These are phyloP conservation scores for Suhomyces sp. DNA, from an alignment of 805 yeast genomes.

Conservation along the genomic window DNA sequence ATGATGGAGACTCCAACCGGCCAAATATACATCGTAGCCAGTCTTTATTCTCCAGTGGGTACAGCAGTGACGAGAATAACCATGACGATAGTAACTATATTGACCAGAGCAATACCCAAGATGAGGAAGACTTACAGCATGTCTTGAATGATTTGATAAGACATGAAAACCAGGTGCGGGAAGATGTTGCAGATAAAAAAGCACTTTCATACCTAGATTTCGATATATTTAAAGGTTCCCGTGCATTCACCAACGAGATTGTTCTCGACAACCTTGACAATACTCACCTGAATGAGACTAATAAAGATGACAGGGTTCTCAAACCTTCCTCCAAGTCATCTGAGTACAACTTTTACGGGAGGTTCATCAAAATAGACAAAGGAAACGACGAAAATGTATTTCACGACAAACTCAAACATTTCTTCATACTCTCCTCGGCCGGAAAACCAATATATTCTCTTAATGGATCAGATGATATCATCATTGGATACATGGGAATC, in stretches of 20 bases:
- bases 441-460: slow-evolving; percentile 86
- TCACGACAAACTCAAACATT: slow-evolving; percentile 56
- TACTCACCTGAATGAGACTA: not conserved
- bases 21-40: not conserved
- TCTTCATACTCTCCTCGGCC: slow-evolving; percentile 75
- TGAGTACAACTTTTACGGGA: slow-evolving; percentile 14
- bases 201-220: slow-evolving; percentile 12
- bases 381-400: slow-evolving; percentile 16
- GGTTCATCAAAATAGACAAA: slow-evolving; percentile 18
- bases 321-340: not conserved
- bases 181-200: not conserved
- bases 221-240: slow-evolving; percentile 10
- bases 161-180: not conserved
- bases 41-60: not conserved
- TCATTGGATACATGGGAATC: slow-evolving; percentile 73
- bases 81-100: slow-evolving; percentile 8
- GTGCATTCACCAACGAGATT: slow-evolving; percentile 1
- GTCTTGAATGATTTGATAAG: slow-evolving; percentile 23
- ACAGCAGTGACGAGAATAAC: slow-evolving; percentile 8
- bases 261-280: not conserved
- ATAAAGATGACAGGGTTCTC: no score
- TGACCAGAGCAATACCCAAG: slow-evolving; percentile 10
- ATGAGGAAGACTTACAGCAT: slow-evolving; percentile 25
- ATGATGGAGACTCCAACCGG: not conserved
- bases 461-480: slow-evolving; percentile 67